Conservation (phyloP, 257 asterid genomes). For the Henckelia pumila region DNA sequence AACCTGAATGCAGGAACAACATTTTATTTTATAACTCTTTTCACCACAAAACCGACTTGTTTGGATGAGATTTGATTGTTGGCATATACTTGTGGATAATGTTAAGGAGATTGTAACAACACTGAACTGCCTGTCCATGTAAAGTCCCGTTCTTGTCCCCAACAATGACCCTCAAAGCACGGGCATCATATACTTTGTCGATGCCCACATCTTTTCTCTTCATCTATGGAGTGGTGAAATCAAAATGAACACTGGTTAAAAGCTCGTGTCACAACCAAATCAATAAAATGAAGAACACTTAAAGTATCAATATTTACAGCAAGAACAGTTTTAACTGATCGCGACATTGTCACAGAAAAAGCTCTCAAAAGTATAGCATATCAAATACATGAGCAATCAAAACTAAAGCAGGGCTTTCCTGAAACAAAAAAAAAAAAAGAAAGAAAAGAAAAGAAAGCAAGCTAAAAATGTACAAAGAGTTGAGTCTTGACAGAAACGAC, state of each 20-base stretch:
- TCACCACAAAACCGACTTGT: constrained; percentile 20
- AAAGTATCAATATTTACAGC: constrained; percentile 18
- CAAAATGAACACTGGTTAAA: constrained; percentile 27
- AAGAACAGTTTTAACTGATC: constrained; percentile 11
- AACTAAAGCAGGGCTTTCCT: background rate
- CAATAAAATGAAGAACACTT: constrained; percentile 19
- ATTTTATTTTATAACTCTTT: constrained; percentile 7
- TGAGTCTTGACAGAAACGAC: background rate
- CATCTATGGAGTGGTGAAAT: constrained; percentile 53
- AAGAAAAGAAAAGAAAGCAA: too few species aligned
- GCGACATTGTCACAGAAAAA: constrained; percentile 7
- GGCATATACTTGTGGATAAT: constrained; percentile 74
- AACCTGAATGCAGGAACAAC: constrained; percentile 46
- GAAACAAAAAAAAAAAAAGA: too few species aligned
- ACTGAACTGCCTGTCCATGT: constrained; percentile 90
- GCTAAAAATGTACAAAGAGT: background rate
- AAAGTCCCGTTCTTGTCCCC: constrained; percentile 92
- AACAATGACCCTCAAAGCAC: constrained; percentile 89
- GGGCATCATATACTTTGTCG: constrained; percentile 80
- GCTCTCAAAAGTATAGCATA: constrained; percentile 12
- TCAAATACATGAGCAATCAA: constrained; percentile 10
- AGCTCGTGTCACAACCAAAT: constrained; percentile 20
- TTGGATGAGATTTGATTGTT: constrained; percentile 4
- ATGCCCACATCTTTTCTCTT: constrained; percentile 83
- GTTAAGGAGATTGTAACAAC: constrained; percentile 91